Evolutionary conservation across 2,329 filamentous ascomycete genomes (phyloP), one percentile per base, ranked within the genome.

Genomic region (Epichloe uncinata): DNA sequence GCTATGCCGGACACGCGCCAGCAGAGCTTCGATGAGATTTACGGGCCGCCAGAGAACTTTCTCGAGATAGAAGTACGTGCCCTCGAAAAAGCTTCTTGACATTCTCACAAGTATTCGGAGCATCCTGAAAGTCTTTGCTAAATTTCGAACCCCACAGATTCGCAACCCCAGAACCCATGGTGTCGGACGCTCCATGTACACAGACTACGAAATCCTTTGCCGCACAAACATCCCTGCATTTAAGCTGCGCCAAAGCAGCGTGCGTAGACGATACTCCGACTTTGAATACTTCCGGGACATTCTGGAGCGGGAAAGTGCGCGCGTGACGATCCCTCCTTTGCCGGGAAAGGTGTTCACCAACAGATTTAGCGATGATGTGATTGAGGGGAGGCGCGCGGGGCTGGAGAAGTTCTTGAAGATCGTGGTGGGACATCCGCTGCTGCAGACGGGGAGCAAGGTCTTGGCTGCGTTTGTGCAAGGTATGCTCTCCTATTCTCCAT

Each of bases 221-320:
- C 84, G 87, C 61, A 98, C 93, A 70, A 98, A 98, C 73, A 98
- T 98, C 64, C 93, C 93, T 52, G 90, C 93, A 60, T 98, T 98
- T 79, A 97, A 97, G 74, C 82, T 96, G 60, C 88, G 90, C 58
- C 80, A 86, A 65, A 89, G 83, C 56, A 81, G 82, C 58, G 93
- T 98, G 54, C 88, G 90, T 58, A 83, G 93, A 55, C 87, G 93
- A 48, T 98, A 98, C 74, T 93, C 85, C 51, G 93, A 98, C 69
- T 98, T 98, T 67, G 93, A 98, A 72, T 91, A 95, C 72, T 98
- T 98, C 69, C 87, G 93, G 64, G 93, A 98, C 69, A 95, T 97
- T 56, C 80, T 98, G 53, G 93, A 98, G 78, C 84, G 93, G 59
- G 93, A 98, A 72, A 87, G 81, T 60, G 90, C 90, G 52, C 81